Percentiles rank a stretch among this genome's conserved stretches.
Conservation (phyloP, 768 basidiomycete species). For the Boletus pseudopeckii region DNA sequence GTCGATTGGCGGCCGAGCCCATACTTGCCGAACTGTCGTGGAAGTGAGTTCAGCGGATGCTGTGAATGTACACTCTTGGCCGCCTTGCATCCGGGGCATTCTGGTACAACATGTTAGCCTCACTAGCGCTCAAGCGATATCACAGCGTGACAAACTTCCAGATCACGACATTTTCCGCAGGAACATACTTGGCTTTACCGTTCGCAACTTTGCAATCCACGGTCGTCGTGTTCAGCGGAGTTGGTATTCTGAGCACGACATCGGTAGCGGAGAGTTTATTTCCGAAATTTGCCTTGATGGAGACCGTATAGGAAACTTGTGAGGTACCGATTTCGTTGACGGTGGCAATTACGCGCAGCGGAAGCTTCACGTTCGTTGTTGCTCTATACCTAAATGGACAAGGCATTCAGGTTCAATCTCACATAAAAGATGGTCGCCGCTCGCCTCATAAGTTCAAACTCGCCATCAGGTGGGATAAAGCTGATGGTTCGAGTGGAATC, state of each 20-base stretch:
- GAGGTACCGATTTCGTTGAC: conserved; percentile 91
- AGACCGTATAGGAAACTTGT: conserved; percentile 86
- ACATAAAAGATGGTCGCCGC: conserved; percentile 22
- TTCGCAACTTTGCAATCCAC: conserved; percentile 88
- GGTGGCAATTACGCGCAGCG: conserved; percentile 83
- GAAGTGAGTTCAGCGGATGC: conserved; percentile 81
- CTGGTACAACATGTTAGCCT: conserved; percentile 39
- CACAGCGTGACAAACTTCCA: conserved; percentile 81
- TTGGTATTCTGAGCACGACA: conserved; percentile 91
- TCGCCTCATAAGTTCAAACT: conserved; percentile 96
- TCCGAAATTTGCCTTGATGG: conserved; percentile 85
- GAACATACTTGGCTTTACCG: conserved; percentile 97
- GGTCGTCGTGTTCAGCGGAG: conserved; percentile 89
- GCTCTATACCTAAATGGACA: conserved; percentile 74
- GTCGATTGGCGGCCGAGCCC: conserved; percentile 97
- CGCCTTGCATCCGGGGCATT: conserved; percentile 89
- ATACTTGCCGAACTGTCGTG: conserved; percentile 91
- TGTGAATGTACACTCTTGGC: conserved; percentile 82
- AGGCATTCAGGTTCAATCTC: neutral
- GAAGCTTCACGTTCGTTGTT: conserved; percentile 94
- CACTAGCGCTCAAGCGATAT: neutral
- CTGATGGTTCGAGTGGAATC: conserved; percentile 92
- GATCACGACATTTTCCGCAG: conserved; percentile 91
- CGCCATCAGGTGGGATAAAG: conserved; percentile 97
- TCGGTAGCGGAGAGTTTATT: conserved; percentile 91